phyloP scores from a whole-genome alignment of 768 basidiomycete genomes.

The Chlorophyllum brunneum region DNA sequence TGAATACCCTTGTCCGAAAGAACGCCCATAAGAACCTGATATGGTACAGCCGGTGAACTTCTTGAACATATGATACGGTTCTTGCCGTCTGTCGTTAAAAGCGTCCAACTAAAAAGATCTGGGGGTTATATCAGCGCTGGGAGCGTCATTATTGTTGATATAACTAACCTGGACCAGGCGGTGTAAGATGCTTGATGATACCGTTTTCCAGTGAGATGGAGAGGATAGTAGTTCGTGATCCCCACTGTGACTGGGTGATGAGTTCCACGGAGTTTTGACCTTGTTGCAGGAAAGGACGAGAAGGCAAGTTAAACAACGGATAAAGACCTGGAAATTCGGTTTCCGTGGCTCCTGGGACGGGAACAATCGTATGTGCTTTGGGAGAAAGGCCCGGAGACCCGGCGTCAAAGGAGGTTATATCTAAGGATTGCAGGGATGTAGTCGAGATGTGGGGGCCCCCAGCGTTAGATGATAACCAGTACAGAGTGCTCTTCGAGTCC shows the following conservation, averaged over 20 bases:
- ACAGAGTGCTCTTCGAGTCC: slow-evolving; percentile 24
- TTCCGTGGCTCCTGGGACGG: slow-evolving; percentile 35
- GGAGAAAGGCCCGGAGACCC: slow-evolving; percentile 2
- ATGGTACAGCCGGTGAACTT: slow-evolving; percentile 44
- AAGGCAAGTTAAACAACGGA: slow-evolving; percentile 42
- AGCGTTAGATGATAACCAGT: slow-evolving; percentile 51
- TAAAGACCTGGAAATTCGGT: slow-evolving; percentile 61
- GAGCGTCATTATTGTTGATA: not conserved
- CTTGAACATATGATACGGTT: slow-evolving; percentile 42
- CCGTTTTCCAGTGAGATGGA: slow-evolving; percentile 41
- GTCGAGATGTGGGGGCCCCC: slow-evolving; percentile 63
- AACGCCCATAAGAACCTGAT: slow-evolving; percentile 46
- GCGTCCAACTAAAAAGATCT: slow-evolving; percentile 46
- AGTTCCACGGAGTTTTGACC: slow-evolving; percentile 22
- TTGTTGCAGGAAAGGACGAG: slow-evolving; percentile 27
- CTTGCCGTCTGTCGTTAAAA: slow-evolving; percentile 45
- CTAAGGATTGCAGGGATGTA: slow-evolving; percentile 41
- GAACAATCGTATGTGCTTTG: slow-evolving; percentile 30
- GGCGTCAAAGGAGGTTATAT: slow-evolving; percentile 25
- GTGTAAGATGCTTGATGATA: slow-evolving; percentile 37
- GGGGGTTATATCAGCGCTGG: slow-evolving; percentile 26
- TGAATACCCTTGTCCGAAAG: slow-evolving; percentile 17
- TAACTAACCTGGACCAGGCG: slow-evolving; percentile 1
- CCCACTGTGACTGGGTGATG: slow-evolving; percentile 49
- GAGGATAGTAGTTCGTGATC: slow-evolving; percentile 49